phyloP scores from a whole-genome alignment of 371 early-diverging fungal genomes.

The Syncephalastrum racemosum region DNA sequence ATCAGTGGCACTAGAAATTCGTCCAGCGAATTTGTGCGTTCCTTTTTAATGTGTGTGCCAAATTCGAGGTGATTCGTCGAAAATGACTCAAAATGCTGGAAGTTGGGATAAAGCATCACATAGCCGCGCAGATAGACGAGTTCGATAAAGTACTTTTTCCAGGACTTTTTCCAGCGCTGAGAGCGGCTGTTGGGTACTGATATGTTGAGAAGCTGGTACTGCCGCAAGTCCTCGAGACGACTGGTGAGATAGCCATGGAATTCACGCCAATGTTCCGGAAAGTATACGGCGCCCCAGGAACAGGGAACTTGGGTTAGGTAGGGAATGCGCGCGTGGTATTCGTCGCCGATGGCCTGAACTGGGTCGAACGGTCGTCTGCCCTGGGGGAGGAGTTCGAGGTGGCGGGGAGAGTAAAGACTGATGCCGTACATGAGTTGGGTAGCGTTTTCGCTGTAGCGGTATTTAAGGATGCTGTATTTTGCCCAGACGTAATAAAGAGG shows the following conservation, averaged over 20 bases:
- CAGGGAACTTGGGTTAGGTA: conserved; percentile 62
- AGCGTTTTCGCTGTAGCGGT: conserved; percentile 51
- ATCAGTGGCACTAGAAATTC: conserved; percentile 61
- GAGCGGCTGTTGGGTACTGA: conserved; percentile 59
- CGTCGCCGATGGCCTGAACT: conserved; percentile 17
- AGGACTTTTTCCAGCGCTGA: conserved; percentile 61
- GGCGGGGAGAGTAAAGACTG: conserved; percentile 61
- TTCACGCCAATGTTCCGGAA: conserved; percentile 69
- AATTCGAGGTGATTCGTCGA: conserved; percentile 68
- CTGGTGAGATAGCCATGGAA: conserved; percentile 57
- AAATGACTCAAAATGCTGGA: conserved; percentile 57
- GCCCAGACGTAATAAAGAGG: conserved; percentile 63
- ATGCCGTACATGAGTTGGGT: conserved; percentile 56
- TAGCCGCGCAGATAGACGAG: conserved; percentile 61
- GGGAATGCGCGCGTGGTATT: conserved; percentile 43
- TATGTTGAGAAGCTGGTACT: conserved; percentile 44
- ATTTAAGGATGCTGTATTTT: conserved; percentile 59
- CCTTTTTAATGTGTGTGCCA: conserved; percentile 59
- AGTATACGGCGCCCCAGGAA: conserved; percentile 71
- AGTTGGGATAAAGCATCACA: conserved; percentile 69
- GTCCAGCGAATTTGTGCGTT: conserved; percentile 34
- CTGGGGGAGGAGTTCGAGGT: conserved; percentile 49
- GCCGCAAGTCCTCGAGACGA: conserved; percentile 45
- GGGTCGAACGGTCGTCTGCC: conserved; percentile 53
- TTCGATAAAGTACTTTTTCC: conserved; percentile 70